A percentile compares a stretch with the other conserved stretches of the same genome.
Evolutionary conservation across 768 basidiomycete genomes (phyloP).

Genomic region (Leccinellum luteum): DNA sequence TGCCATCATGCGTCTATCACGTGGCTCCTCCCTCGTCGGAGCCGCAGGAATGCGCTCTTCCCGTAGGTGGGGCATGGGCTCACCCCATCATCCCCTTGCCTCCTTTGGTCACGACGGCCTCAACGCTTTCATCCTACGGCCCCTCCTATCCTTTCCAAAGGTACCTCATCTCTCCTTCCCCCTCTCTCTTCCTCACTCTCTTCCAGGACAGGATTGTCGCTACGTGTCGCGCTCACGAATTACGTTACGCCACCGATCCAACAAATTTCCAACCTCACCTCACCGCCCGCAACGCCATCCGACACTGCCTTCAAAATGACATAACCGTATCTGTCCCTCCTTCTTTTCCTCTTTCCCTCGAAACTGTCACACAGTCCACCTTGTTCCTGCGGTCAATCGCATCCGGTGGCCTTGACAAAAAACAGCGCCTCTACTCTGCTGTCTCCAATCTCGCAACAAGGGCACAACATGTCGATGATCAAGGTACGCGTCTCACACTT

Average conservation of each 20-base stretch:
- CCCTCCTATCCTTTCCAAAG: constrained; percentile 66
- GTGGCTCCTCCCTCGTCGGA: constrained; percentile 54
- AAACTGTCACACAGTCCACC: constrained; percentile 31
- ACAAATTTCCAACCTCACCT: constrained; percentile 75
- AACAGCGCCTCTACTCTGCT: constrained; percentile 38
- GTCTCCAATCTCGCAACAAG: constrained; percentile 36
- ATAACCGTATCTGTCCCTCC: constrained; percentile 21
- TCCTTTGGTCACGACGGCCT: constrained; percentile 57
- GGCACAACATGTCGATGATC: constrained; percentile 40
- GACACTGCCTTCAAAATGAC: constrained; percentile 39
- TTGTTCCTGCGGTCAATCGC: constrained; percentile 28
- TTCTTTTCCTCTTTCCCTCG: constrained; percentile 34
- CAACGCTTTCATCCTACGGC: constrained; percentile 67
- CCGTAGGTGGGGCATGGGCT: constrained; percentile 82
- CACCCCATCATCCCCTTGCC: constrained; percentile 27
- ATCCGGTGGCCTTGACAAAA: constrained; percentile 33
- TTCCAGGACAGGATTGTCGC: constrained; percentile 75
- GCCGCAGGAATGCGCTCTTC: constrained; percentile 65
- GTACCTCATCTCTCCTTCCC: constrained; percentile 33
- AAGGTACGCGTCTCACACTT: constrained; percentile 36
- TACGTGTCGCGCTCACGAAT: constrained; percentile 62
- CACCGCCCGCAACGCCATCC: constrained; percentile 71
- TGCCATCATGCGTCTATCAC: constrained; percentile 63
- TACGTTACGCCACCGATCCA: constrained; percentile 62
- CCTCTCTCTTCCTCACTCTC: neutral